Conservation (phyloP, 306 rosid species). For the Albizia julibrissin region DNA sequence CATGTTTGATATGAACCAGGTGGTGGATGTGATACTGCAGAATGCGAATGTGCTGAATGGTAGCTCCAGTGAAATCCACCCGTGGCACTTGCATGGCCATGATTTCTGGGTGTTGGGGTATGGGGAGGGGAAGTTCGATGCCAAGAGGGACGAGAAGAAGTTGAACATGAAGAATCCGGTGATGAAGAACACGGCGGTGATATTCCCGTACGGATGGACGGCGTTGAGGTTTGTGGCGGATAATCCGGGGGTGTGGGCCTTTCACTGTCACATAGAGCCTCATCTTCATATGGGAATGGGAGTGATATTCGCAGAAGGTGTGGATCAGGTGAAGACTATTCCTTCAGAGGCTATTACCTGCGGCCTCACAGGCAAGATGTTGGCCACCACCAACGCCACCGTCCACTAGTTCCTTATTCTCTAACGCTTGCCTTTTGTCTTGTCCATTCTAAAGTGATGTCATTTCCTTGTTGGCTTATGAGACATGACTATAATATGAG, state of each 20-base stretch:
- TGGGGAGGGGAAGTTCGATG: conserved; percentile 61
- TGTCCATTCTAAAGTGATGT: too few relatives aligned
- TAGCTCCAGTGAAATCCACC: conserved; percentile 59
- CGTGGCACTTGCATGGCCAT: conserved; percentile 83
- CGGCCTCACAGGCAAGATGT: conserved; percentile 37
- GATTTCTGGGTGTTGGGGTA: conserved; percentile 84
- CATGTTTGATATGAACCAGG: conserved; percentile 27
- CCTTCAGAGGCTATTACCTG: conserved; percentile 53
- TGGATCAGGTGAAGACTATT: conserved; percentile 29
- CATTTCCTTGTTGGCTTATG: too few relatives aligned
- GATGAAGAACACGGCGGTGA: conserved; percentile 54
- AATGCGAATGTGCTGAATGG: conserved; percentile 44
- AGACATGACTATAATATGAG: too few relatives aligned
- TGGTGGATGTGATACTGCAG: conserved; percentile 65
- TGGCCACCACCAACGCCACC: conserved; percentile 2
- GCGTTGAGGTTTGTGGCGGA: conserved; percentile 62
- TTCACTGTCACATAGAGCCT: conserved; percentile 78
- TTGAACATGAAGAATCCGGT: conserved; percentile 68
- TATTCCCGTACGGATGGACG: conserved; percentile 75
- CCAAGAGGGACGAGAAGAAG: conserved; percentile 27
- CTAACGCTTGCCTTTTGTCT: too few relatives aligned
- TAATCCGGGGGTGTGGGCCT: conserved; percentile 77
- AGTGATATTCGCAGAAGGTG: conserved; percentile 54
- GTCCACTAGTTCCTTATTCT: not conserved
- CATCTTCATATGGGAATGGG: conserved; percentile 81